These are phyloP conservation scores for Theileria sp. DNA, from an alignment of 169 alveolate species.

Conservation along the genomic window DNA sequence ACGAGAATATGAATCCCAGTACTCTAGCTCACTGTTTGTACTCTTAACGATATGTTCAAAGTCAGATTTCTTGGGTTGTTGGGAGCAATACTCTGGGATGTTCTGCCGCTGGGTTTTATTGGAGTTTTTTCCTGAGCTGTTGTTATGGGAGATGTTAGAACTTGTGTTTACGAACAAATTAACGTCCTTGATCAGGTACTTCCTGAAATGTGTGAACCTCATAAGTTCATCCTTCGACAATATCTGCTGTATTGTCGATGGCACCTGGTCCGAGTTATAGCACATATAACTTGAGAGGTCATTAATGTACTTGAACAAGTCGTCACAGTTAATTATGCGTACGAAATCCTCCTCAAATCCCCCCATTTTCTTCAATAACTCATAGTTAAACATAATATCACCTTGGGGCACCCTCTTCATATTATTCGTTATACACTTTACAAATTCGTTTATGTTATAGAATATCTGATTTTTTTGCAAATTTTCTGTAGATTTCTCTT, in stretches of 20 bases:
- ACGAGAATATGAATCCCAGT: neutral
- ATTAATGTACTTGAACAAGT: conserved; percentile 39
- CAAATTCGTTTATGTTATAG: conserved; percentile 11
- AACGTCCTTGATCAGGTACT: conserved; percentile 7
- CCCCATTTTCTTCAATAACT: conserved; percentile 39
- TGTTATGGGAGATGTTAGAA: conserved; percentile 1
- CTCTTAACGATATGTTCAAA: neutral
- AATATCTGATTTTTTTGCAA: neutral
- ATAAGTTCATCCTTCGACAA: conserved; percentile 46
- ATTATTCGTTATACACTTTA: conserved; percentile 31
- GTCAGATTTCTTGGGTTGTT: neutral
- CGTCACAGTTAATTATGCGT: conserved; percentile 49
- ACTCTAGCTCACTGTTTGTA: neutral
- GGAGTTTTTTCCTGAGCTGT: neutral
- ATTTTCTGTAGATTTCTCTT: neutral
- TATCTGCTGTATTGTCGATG: conserved; percentile 50
- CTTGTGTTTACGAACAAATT: neutral
- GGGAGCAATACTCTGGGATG: neutral
- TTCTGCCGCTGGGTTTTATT: neutral
- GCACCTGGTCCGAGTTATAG: conserved; percentile 42
- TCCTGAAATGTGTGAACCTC: conserved; percentile 46
- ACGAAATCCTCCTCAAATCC: conserved; percentile 51
- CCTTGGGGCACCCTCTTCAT: conserved; percentile 29
- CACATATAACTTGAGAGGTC: conserved; percentile 60
- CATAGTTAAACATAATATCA: conserved; percentile 39